phyloP scores from a whole-genome alignment of 176 grass and related monocot genomes.

The Aegilops longissima region DNA sequence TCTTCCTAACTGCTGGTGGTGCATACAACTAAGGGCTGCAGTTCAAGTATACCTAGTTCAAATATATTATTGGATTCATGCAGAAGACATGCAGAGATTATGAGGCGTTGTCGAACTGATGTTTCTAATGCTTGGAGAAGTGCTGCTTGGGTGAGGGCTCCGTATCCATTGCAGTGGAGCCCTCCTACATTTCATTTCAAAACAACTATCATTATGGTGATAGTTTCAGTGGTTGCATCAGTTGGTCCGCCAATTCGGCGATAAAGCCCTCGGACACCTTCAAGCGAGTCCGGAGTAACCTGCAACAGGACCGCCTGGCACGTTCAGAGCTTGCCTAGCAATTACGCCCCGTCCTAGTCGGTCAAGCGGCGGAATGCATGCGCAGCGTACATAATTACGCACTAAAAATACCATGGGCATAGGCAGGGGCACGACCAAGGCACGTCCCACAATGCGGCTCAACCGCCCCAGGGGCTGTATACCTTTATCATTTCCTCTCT shows the following conservation, averaged over 20 bases:
- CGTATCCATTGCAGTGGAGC: slow-evolving; percentile 98
- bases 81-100: slow-evolving; percentile 72
- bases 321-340: no score
- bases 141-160: slow-evolving; percentile 86
- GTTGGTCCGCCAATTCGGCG: slow-evolving; percentile 24
- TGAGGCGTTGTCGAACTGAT: slow-evolving; percentile 91
- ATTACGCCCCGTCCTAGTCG: no score
- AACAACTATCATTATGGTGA: slow-evolving; percentile 76
- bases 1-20: slow-evolving; percentile 92
- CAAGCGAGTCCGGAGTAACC: no score
- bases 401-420: no score
- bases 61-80: slow-evolving; percentile 94
- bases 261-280: no score
- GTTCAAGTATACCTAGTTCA: slow-evolving; percentile 83
- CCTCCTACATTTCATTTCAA: slow-evolving; percentile 87
- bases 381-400: no score
- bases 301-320: no score
- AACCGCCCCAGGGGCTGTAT: no score
- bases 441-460: no score
- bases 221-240: slow-evolving; percentile 87
- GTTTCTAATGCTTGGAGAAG: slow-evolving; percentile 92
- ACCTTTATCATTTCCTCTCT: no score
- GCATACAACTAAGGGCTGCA: slow-evolving; percentile 96
- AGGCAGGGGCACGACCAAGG: no score
- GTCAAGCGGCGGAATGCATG: no score